phyloP scores from a whole-genome alignment of 2,329 filamentous ascomycete genomes.

The Aspergillus brasiliensis region DNA sequence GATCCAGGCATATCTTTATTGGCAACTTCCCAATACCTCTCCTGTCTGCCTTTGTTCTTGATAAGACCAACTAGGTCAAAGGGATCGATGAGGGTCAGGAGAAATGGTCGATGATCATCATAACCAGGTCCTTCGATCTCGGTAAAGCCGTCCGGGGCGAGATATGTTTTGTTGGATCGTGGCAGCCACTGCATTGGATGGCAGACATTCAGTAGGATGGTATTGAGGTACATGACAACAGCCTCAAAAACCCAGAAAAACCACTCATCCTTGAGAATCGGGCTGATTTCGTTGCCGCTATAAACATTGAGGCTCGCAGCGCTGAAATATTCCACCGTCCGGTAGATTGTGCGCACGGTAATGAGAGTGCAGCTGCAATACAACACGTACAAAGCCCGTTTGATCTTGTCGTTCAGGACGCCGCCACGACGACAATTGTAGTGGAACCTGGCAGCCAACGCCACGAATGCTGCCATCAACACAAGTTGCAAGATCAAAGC shows the following conservation, averaged over 20 bases:
- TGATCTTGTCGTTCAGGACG: constrained; percentile 49
- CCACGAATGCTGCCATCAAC: constrained; percentile 53
- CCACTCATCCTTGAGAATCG: constrained; percentile 48
- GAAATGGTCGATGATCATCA: constrained; percentile 49
- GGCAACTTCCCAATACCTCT: constrained; percentile 42
- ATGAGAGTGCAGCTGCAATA: constrained; percentile 52
- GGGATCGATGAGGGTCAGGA: constrained; percentile 47
- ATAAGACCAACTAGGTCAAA: constrained; percentile 45
- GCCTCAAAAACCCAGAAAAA: constrained; percentile 60
- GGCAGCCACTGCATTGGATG: constrained; percentile 56
- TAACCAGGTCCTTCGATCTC: constrained; percentile 55
- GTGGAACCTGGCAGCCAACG: constrained; percentile 51
- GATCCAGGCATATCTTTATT: neutral
- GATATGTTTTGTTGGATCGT: constrained; percentile 52
- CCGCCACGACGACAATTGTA: constrained; percentile 40
- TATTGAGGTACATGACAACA: constrained; percentile 55
- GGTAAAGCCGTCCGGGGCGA: constrained; percentile 55
- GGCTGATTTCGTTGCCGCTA: constrained; percentile 38
- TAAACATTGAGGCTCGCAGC: constrained; percentile 35
- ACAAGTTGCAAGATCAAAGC: constrained; percentile 55
- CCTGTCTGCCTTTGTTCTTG: constrained; percentile 37
- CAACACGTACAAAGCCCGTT: constrained; percentile 44
- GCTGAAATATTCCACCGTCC: constrained; percentile 54
- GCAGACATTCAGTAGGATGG: constrained; percentile 53
- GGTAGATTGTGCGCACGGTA: constrained; percentile 48